phyloP scores from a whole-genome alignment of 2,329 filamentous ascomycete species.

The Teratosphaeriaceae sp. region DNA sequence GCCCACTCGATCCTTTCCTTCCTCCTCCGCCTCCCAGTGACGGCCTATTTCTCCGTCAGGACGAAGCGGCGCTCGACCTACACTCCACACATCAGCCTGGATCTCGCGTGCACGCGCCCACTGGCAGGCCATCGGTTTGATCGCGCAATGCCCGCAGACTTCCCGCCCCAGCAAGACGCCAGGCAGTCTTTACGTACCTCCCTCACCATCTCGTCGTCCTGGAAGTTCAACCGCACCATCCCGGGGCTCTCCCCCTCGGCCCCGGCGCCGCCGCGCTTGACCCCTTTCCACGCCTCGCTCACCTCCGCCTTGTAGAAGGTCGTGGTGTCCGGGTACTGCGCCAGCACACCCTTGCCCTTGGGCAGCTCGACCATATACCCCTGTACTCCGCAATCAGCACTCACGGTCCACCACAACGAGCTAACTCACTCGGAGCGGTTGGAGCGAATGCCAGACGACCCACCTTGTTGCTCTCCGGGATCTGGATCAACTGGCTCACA shows the following conservation, averaged over 20 bases:
- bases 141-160: too few relatives aligned
- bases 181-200: constrained; percentile 28
- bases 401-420: too few relatives aligned
- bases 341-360: constrained; percentile 40
- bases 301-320: constrained; percentile 49
- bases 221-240: constrained; percentile 40
- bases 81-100: neutral
- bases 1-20: neutral
- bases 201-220: constrained; percentile 43
- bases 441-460: too few relatives aligned
- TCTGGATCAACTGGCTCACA: constrained; percentile 43
- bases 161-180: neutral
- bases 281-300: constrained; percentile 34
- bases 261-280: constrained; percentile 21
- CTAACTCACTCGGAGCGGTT: too few relatives aligned
- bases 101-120: too few relatives aligned
- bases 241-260: constrained; percentile 24
- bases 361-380: too few relatives aligned
- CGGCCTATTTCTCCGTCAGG: constrained; percentile 28
- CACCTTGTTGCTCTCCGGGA: constrained; percentile 34
- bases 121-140: too few relatives aligned
- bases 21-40: neutral
- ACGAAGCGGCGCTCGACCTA: constrained; percentile 41
- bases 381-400: too few relatives aligned
- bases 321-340: constrained; percentile 47